Conservation (phyloP, 2,329 filamentous ascomycete genomes). For the Xylariaceae sp. region DNA sequence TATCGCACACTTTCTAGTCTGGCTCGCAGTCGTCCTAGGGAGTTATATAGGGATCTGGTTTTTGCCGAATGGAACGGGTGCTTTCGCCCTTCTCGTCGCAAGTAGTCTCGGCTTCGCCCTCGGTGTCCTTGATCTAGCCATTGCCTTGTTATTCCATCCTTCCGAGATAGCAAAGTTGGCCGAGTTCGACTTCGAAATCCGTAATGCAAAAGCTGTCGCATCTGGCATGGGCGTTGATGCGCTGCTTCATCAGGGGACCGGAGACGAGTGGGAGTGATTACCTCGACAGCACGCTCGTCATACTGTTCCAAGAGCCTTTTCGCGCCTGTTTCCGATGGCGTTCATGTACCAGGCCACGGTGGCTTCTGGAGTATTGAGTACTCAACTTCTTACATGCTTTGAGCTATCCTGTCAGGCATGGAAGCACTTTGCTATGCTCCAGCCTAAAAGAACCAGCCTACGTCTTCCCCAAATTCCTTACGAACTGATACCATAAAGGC, state of each 20-base stretch:
- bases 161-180: constrained; percentile 76
- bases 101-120: constrained; percentile 73
- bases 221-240: constrained; percentile 25
- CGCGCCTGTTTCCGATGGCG: too few relatives aligned
- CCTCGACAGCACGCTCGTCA: neutral
- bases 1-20: constrained; percentile 66
- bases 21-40: constrained; percentile 63
- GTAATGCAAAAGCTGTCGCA: constrained; percentile 55
- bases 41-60: constrained; percentile 86
- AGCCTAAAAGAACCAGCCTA: too few relatives aligned
- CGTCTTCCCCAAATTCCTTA: too few relatives aligned
- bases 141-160: constrained; percentile 82
- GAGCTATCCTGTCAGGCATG: too few relatives aligned
- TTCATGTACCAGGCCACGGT: too few relatives aligned
- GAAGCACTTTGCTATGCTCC: too few relatives aligned
- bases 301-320: too few relatives aligned
- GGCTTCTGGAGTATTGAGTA: too few relatives aligned
- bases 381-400: too few relatives aligned
- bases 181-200: constrained; percentile 93
- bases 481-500: too few relatives aligned
- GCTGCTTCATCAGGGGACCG: constrained; percentile 11
- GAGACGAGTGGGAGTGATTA: constrained; percentile 21
- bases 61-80: constrained; percentile 64
- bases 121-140: constrained; percentile 78
- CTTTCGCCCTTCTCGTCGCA: constrained; percentile 77